Base-by-base conservation (phyloP, 208 protist genomes). In the Tritrichomonas foetus region DNA sequence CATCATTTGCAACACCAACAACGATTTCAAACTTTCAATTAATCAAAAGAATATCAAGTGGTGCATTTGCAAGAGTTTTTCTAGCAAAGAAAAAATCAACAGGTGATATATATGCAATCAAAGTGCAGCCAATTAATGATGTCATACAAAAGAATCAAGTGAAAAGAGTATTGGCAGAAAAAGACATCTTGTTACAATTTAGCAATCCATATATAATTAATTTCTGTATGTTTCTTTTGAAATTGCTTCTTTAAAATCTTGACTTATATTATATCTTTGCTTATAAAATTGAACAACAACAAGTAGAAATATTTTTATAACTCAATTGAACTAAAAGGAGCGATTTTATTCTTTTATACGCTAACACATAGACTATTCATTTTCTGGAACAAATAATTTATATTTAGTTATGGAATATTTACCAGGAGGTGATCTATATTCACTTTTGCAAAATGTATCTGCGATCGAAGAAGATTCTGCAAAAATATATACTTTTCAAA, bases 331-430 rank as follows among this genome's bases (percentile, higher is more conserved):
- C 5, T 61, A 61, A 22, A 61, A 5, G 16, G 5, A 61, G 5
- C 16, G 53, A 22, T 61, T 61, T 61, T 61, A 22, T 22, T 16
- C 16, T 61, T 61, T 61, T 61, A 61, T 61, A 61, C 53, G 16
- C 53, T 61, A 61, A 61, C 53, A 61, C 53, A 61, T 61, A 61
- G 53, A 89, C 57, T 89, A 89, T 89, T 89, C 78, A 33, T 44
- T 89, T 33, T 25, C 57, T 20, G 78, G 78, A n/a, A 13, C 1
- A 13, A 41, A 57, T 50, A 89, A 89, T 61, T 27, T 89, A 27
- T 89, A 89, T 36, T n/a, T 89, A n/a, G 78, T 89, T 22, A 89
- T 57, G 47, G 78, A 89, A 57, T 89, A 89, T 57, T 36, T 89
- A 47, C 78, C 78, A 39, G 78, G 78, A 13, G 78, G 78, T 20